A percentile compares a stretch with the other conserved stretches of the same genome.
phyloP scores from a whole-genome alignment of 495 filamentous ascomycete species.

The Niebla homalea region DNA sequence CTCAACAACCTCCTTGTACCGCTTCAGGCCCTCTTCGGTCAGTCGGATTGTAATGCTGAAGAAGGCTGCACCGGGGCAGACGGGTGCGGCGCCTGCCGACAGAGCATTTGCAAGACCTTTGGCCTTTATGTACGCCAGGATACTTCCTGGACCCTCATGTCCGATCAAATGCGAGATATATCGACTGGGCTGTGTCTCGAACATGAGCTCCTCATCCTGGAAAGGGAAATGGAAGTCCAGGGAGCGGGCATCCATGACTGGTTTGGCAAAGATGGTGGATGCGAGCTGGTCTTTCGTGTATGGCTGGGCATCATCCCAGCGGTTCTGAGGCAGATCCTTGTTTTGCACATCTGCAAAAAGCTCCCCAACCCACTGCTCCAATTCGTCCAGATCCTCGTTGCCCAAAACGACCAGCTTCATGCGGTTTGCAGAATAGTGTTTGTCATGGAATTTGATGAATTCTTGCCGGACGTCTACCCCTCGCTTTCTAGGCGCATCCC shows the following conservation, averaged over 20 bases:
- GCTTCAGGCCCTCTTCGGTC: conserved; percentile 71
- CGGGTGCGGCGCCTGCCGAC: conserved; percentile 57
- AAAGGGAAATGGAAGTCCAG: conserved; percentile 84
- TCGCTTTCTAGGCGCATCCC: conserved; percentile 64
- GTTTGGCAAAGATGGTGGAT: conserved; percentile 83
- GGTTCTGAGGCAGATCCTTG: conserved; percentile 67
- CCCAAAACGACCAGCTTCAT: conserved; percentile 94
- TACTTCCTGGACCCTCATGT: conserved; percentile 93
- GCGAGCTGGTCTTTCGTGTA: conserved; percentile 55
- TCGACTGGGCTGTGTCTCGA: conserved; percentile 70
- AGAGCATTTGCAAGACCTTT: conserved; percentile 92
- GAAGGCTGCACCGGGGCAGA: conserved; percentile 74
- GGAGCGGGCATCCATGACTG: conserved; percentile 82
- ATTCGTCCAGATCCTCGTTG: conserved; percentile 71
- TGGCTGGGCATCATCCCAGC: conserved; percentile 65
- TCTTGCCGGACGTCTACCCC: conserved; percentile 83
- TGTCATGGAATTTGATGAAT: conserved; percentile 86
- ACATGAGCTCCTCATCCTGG: conserved; percentile 73
- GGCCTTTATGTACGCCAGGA: conserved; percentile 85
- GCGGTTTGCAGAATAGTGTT: conserved; percentile 85
- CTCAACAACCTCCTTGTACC: conserved; percentile 80
- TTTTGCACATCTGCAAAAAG: conserved; percentile 74
- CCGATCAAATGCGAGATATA: conserved; percentile 92
- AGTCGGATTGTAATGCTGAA: conserved; percentile 71
- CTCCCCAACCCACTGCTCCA: conserved; percentile 80